Evolutionary conservation across 2,329 filamentous ascomycete species (phyloP), one percentile per base, ranked within the genome.

Genomic region (Orbilia ellipsospora): DNA sequence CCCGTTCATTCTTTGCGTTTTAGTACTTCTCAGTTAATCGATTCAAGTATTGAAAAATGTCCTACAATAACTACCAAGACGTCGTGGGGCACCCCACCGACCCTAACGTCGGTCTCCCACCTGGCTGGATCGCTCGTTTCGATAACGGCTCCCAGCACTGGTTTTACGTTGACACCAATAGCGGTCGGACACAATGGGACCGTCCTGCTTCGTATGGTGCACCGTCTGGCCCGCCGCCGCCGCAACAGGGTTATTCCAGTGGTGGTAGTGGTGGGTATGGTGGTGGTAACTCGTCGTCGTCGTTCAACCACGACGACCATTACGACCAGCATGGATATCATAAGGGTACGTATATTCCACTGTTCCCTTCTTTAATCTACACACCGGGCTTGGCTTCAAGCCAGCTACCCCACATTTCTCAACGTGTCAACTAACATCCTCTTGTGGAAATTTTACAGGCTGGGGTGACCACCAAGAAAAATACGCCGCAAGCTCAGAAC

Each of bases 61-160:
- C 60, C 6, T 63, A 63, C 45, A 8, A 7, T 15, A 31, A 15
- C 5, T 31, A 52, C 20, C 36, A 45, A 16, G 20, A 13, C 42
- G 28, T 68, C 28, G n/a, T 68, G 42, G 70, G 63, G 23, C 42
- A 68, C 31, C 70, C 70, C 8, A 31, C 40, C 8, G 70, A 74
- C 44, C 70, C 70, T 3, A 74, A 74, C 45, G 45, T 68, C 40
- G 70, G 70, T 18, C 63, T 74, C 40, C 70, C 70, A 26, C 70
- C 50, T 10, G 63, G 63, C 42, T 74, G 70, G 70, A 64, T 68
- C 42, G 70, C 70, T 55, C 63, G 70, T 36, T 74, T 56, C 63
- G 70, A 74, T 31, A 57, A 59, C 18, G 55, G 48, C n/a, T 57
- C 15, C 36, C 64, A 67, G 52, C 63, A 74, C 54, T 74, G 70